A percentile compares a stretch with the other conserved stretches of the same genome.
Conservation (phyloP, 2,329 filamentous ascomycete species). For the Colletotrichum limetticola region DNA sequence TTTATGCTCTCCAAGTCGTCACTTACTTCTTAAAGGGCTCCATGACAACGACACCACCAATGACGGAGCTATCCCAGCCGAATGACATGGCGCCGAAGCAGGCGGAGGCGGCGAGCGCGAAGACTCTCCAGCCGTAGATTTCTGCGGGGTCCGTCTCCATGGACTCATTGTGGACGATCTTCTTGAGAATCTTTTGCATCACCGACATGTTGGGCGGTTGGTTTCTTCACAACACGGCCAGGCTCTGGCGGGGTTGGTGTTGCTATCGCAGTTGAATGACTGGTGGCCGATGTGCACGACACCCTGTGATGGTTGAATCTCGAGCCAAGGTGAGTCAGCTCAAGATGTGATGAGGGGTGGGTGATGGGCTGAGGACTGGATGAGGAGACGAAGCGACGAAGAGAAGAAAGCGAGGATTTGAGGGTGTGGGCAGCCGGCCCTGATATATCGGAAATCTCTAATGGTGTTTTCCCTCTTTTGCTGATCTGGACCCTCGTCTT, state of each 20-base stretch:
- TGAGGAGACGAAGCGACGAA: slow-evolving; percentile 9
- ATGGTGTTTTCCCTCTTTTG: slow-evolving; percentile 17
- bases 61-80: slow-evolving; percentile 71
- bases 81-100: slow-evolving; percentile 67
- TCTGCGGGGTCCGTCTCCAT: slow-evolving; percentile 74
- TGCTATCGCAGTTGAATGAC: slow-evolving; percentile 9
- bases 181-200: slow-evolving; percentile 45
- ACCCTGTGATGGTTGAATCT: slow-evolving; percentile 20
- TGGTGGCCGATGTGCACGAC: slow-evolving; percentile 8
- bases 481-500: slow-evolving; percentile 2
- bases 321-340: slow-evolving; percentile 5
- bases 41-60: slow-evolving; percentile 73
- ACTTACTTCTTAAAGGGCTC: slow-evolving; percentile 63
- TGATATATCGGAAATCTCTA: slow-evolving; percentile 29
- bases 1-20: slow-evolving; percentile 17
- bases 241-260: slow-evolving; percentile 29
- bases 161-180: slow-evolving; percentile 65
- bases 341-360: background rate
- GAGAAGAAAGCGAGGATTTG: background rate
- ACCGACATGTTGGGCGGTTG: slow-evolving; percentile 27
- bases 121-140: slow-evolving; percentile 77
- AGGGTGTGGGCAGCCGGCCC: slow-evolving; percentile 9
- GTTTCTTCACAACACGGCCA: slow-evolving; percentile 25
- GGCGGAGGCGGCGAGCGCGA: slow-evolving; percentile 68
- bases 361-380: background rate